Percentiles rank a stretch among this genome's conserved stretches.
These are phyloP conservation scores for Daldinia grandis DNA, from an alignment of 495 filamentous ascomycete genomes.

Conservation along the genomic window DNA sequence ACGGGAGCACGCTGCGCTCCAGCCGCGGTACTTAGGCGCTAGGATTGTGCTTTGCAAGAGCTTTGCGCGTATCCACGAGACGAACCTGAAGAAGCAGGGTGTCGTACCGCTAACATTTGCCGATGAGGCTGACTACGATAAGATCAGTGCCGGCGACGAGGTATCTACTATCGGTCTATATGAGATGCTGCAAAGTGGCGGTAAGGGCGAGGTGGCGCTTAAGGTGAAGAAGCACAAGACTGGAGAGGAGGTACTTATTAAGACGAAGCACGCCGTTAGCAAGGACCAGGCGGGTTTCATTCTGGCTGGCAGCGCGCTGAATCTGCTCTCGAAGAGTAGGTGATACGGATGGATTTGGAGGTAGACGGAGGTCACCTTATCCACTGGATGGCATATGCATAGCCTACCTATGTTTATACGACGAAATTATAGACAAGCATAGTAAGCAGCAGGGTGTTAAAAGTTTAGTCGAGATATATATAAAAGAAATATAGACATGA, in stretches of 20 bases:
- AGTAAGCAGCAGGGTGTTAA: slow-evolving; percentile 5
- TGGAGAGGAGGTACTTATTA: slow-evolving; percentile 68
- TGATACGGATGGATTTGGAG: slow-evolving; percentile 4
- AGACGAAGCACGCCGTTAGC: slow-evolving; percentile 80
- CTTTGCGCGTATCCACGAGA: slow-evolving; percentile 98
- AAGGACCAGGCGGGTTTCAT: slow-evolving; percentile 90
- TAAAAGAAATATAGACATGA: slow-evolving; percentile 14
- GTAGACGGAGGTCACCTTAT: neutral
- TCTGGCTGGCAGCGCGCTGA: slow-evolving; percentile 91
- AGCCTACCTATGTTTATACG: neutral
- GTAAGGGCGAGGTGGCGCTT: slow-evolving; percentile 78
- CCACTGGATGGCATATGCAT: neutral
- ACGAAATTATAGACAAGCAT: neutral
- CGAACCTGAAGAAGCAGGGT: slow-evolving; percentile 98
- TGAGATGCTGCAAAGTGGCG: slow-evolving; percentile 79
- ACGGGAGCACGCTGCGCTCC: slow-evolving; percentile 94
- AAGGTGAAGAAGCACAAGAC: slow-evolving; percentile 67
- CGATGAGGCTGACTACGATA: slow-evolving; percentile 86
- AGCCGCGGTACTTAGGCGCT: slow-evolving; percentile 91
- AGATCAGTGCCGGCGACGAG: slow-evolving; percentile 79
- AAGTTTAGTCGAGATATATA: slow-evolving; percentile 4
- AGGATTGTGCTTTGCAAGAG: slow-evolving; percentile 87
- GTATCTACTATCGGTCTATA: slow-evolving; percentile 83
- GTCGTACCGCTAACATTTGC: slow-evolving; percentile 92
- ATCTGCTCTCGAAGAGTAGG: slow-evolving; percentile 71